Evolutionary conservation across 805 yeast species (phyloP), one percentile per base, ranked within the genome.

Genomic region (Lipomyces yamanashiensis): DNA sequence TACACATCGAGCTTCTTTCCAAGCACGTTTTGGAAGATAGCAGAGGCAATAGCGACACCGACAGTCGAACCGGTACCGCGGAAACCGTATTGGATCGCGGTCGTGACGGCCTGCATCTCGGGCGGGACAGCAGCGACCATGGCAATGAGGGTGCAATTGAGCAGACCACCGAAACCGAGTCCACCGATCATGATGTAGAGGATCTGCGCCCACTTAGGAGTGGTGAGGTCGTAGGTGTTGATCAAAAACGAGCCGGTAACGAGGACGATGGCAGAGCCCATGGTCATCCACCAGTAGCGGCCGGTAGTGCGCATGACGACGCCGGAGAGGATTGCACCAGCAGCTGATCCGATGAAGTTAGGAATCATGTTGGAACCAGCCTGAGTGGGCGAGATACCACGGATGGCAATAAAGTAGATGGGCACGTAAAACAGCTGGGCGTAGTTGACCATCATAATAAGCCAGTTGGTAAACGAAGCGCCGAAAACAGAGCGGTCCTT

Each of bases 11-110:
- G 70, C 13, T 65, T 58, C 13, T 51, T 51, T 1, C 66, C 66
- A 57, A 84, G 75, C 15, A 77, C 72, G 39, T 74, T 74, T 70
- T 84, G 87, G 74, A 85, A 85, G 41, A 84, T 79, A 1, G 87
- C 85, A 44, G 84, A 78, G 1, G 86, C 85, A 17, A 84, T 71
- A 1, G 88, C 77, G 21, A 87, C 89, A 55, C 91, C 91, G 53
- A 87, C 75, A 0, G 90, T 86, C 7, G 88, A 84, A 0, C 91
- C 91, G 0, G 88, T 85, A 12, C 90, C 82, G 72, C 90, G 79
- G 74, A 87, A 87, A 0, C 88, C 88, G 72, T 88, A 88, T 66
- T 87, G 90, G 64, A 88, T 86, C 0, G 92, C 87, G 0, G 92
- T 88, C 0, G 89, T 87, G 37, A 88, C 80, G 1, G 93, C 92